Evolutionary conservation across 257 asterid species (phyloP).

Genomic region (Jacaranda copaia): DNA sequence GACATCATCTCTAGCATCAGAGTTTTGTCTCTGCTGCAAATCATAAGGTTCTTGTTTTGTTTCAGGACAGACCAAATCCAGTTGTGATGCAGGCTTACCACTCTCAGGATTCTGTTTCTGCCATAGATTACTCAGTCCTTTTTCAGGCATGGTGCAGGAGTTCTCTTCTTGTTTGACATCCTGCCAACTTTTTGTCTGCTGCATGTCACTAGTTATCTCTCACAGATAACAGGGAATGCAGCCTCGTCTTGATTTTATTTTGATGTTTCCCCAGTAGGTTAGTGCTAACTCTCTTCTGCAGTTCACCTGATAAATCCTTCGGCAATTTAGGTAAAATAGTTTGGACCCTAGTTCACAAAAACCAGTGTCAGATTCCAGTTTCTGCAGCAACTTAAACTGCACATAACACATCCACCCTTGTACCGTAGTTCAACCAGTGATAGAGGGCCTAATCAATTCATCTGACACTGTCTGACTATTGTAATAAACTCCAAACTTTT

Average conservation of each 20-base stretch:
- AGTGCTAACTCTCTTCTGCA: constrained; percentile 31
- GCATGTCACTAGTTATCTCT: constrained; percentile 38
- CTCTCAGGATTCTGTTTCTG: constrained; percentile 47
- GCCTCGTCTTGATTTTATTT: constrained; percentile 1
- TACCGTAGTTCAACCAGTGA: constrained; percentile 40
- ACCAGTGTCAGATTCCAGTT: constrained; percentile 39
- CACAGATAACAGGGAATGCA: constrained; percentile 24
- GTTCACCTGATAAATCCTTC: constrained; percentile 36
- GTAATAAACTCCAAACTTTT: constrained; percentile 20
- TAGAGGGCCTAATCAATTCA: constrained; percentile 28
- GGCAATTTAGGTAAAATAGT: constrained; percentile 1
- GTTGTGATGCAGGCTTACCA: constrained; percentile 41
- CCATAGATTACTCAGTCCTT: constrained; percentile 36
- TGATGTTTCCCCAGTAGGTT: constrained; percentile 14
- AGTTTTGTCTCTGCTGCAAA: constrained; percentile 40
- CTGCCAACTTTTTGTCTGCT: constrained; percentile 27
- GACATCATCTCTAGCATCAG: constrained; percentile 37
- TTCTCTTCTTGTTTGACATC: constrained; percentile 42
- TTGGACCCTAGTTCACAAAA: constrained; percentile 37
- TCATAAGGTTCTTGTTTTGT: constrained; percentile 48
- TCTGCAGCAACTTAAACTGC: constrained; percentile 44
- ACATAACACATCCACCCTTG: constrained; percentile 39
- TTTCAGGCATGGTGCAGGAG: constrained; percentile 32
- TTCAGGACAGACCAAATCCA: constrained; percentile 45
- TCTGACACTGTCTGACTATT: constrained; percentile 19